Conservation (phyloP, 306 rosid genomes). For the Lablab purpureus region DNA sequence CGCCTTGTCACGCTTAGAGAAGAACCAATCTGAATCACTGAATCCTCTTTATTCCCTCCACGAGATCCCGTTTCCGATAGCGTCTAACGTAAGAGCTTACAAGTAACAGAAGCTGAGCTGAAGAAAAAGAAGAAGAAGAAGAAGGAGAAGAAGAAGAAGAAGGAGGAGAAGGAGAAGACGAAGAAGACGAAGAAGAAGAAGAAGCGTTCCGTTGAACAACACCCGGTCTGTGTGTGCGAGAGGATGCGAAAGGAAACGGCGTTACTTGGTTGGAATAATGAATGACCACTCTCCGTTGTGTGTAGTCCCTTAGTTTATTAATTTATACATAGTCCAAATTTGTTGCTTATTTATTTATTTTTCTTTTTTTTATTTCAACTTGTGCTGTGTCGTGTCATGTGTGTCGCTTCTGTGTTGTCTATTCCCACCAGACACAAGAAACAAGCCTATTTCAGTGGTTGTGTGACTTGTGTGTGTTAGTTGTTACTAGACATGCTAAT, state of each 20-base stretch:
- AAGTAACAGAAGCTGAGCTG: background rate
- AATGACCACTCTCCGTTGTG: constrained; percentile 19
- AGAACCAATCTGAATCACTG: constrained; percentile 19
- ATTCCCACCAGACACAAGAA: constrained; percentile 41
- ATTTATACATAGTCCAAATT: constrained; percentile 20
- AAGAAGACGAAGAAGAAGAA: background rate
- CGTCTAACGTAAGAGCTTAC: background rate
- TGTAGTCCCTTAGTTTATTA: constrained; percentile 20
- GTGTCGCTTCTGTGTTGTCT: constrained; percentile 47
- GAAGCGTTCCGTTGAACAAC: background rate
- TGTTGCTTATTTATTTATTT: background rate
- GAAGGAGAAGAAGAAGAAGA: too few relatives aligned
- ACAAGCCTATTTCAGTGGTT: constrained; percentile 34
- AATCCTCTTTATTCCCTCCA: constrained; percentile 41
- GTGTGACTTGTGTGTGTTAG: constrained; percentile 19
- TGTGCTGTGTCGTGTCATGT: constrained; percentile 42
- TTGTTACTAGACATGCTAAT: constrained; percentile 39
- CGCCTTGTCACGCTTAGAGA: background rate
- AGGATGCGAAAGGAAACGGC: constrained; percentile 47
- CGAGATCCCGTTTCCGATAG: constrained; percentile 43
- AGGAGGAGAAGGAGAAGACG: background rate
- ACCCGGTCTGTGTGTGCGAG: constrained; percentile 3
- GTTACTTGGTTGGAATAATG: constrained; percentile 42
- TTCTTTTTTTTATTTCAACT: constrained; percentile 29
- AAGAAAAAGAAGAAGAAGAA: background rate